These are phyloP conservation scores for Trichomonascus vanleenenianus DNA, from an alignment of 805 yeast species.

Conservation along the genomic window DNA sequence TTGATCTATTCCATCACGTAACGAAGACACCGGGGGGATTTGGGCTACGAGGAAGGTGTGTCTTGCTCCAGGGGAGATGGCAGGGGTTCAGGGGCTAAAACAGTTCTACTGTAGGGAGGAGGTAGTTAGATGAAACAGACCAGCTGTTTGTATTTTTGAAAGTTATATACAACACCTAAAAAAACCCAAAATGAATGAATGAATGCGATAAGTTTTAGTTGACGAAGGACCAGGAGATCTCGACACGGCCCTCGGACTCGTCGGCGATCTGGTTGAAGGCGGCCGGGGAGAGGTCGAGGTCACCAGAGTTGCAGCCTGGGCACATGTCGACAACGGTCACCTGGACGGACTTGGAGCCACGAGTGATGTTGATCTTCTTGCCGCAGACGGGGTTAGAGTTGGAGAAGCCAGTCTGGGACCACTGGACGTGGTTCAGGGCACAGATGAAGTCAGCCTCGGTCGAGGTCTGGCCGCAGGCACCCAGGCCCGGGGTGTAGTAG, in stretches of 20 bases:
- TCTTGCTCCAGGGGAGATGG: too few species aligned
- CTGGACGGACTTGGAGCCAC: slow-evolving; percentile 43
- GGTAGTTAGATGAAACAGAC: too few species aligned
- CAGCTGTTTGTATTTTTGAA: neutral
- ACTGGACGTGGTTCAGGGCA: slow-evolving; percentile 39
- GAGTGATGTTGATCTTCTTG: slow-evolving; percentile 39
- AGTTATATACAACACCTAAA: neutral
- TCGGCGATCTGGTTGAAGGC: slow-evolving; percentile 49
- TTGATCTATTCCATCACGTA: too few species aligned
- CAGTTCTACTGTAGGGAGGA: too few species aligned
- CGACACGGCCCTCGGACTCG: slow-evolving; percentile 44
- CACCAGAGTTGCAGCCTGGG: slow-evolving; percentile 43
- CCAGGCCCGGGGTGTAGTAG: slow-evolving; percentile 28
- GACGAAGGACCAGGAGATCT: slow-evolving; percentile 40
- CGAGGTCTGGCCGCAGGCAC: slow-evolving; percentile 48
- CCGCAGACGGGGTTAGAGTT: slow-evolving; percentile 42
- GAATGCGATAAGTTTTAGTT: neutral
- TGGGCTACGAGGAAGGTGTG: too few species aligned
- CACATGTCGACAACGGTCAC: slow-evolving; percentile 55
- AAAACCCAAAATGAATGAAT: neutral
- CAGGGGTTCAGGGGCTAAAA: too few species aligned
- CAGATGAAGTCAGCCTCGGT: slow-evolving; percentile 43
- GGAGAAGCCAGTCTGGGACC: slow-evolving; percentile 37
- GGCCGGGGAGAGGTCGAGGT: slow-evolving; percentile 53
- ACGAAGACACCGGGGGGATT: too few species aligned